Base-by-base conservation (phyloP, 306 rosid genomes). In the Sesbania bispinosa region DNA sequence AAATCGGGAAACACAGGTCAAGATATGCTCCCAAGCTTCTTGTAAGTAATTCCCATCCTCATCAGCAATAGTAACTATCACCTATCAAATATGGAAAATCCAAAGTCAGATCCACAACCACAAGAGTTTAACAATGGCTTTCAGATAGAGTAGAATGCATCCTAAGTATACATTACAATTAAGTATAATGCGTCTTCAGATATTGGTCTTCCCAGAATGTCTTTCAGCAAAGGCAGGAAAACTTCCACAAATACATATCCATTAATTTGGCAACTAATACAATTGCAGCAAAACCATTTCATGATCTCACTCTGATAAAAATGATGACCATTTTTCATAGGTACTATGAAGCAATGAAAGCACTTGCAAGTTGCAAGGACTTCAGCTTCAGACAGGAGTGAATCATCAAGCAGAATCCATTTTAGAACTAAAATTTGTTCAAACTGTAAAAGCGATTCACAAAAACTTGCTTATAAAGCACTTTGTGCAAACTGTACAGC, bases 21-120 rank as follows among this genome's bases (percentile, higher is more conserved):
- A 85, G 77, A 95, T 89, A 81, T 95, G 99, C 81, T 95, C 99
- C 99, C 99, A 95, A 57, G 99, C 99, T 76, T 95, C 99, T 85
- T 95, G 99, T 64, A 95, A 87, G 84, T 85, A 95, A 84, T 95
- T 92, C 43, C 99, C 99, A 78, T 95, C 99, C 79, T 95, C 97
- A 77, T 95, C 97, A 43, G 99, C 99, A 67, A 95, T 95, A 53
- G 91, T 85, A 72, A 95, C 92, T 67, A 95, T 84, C 52, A 87
- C 93, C 99, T 95, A 69, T 77, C 18, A 68, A n/a, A 78, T 58
- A 69, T 79, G 58, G 64, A 79, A 79, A 67, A 55, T 62, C 63
- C 26, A 24, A 71, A 62, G 74, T 72, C 75, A 71, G 39, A 77
- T 77, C 52, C 67, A 60, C 41, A 50, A 74, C 42, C 27, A 66